Percentiles rank a stretch among this genome's conserved stretches.
These are phyloP conservation scores for Syzygium aromaticum DNA, from an alignment of 345 rosid genomes.

Conservation along the genomic window DNA sequence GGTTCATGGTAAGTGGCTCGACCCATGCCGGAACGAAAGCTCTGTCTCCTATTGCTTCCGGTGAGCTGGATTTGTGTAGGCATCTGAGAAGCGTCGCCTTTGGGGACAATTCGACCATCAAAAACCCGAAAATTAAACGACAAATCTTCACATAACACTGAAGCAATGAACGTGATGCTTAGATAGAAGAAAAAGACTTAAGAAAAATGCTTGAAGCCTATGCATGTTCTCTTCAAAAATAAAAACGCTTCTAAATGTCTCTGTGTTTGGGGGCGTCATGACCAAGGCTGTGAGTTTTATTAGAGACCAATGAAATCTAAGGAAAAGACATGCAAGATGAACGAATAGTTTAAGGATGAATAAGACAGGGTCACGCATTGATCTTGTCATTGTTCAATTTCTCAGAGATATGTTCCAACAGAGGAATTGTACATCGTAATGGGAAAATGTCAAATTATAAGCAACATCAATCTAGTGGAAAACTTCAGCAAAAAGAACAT, in stretches of 20 bases:
- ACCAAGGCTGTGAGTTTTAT: neutral
- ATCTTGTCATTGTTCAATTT: neutral
- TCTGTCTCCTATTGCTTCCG: neutral
- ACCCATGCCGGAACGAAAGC: neutral
- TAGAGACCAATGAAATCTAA: neutral
- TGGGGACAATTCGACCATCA: neutral
- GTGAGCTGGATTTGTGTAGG: neutral
- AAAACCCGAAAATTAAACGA: neutral
- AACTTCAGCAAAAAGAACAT: neutral
- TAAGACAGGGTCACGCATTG: neutral
- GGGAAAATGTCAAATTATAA: neutral
- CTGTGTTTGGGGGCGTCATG: no score
- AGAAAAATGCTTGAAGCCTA: neutral
- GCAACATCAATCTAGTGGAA: neutral
- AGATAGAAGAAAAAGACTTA: neutral
- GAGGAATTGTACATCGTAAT: neutral
- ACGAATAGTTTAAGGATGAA: neutral
- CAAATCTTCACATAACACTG: neutral
- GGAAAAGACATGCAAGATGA: neutral
- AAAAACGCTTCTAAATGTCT: neutral
- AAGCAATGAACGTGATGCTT: neutral
- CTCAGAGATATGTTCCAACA: neutral
- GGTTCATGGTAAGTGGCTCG: conserved; percentile 2
- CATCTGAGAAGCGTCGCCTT: neutral
- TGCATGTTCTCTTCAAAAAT: neutral